These are phyloP conservation scores for Saposhnikovia divaricata DNA, from an alignment of 129 eudicot genomes.

Conservation along the genomic window DNA sequence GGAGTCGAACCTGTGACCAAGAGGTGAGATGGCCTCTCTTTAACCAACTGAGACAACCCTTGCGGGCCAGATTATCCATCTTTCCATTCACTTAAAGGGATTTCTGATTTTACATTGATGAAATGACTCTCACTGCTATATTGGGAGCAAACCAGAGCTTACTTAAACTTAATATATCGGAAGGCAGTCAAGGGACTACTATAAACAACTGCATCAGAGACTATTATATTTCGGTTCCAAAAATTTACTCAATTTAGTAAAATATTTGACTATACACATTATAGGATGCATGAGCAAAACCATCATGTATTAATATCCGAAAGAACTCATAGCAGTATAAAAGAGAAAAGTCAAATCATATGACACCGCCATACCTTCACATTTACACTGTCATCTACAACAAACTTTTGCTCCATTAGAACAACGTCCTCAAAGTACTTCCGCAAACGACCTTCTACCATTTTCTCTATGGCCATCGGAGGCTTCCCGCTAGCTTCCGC, in stretches of 20 bases:
- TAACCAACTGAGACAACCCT: too few relatives aligned
- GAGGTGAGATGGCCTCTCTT: too few relatives aligned
- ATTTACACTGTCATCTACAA: slow-evolving; percentile 51
- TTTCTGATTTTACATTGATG: not conserved
- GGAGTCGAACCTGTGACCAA: too few relatives aligned
- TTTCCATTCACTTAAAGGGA: not conserved
- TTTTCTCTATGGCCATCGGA: slow-evolving; percentile 85
- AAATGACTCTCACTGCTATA: not conserved
- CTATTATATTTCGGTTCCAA: not conserved
- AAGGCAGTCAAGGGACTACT: not conserved
- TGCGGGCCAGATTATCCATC: too few relatives aligned
- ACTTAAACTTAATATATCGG: not conserved
- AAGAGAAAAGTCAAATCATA: not conserved
- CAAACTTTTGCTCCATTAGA: slow-evolving; percentile 90
- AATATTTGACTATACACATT: not conserved
- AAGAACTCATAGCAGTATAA: not conserved
- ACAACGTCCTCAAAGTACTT: slow-evolving; percentile 94
- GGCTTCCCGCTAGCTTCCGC: slow-evolving; percentile 86
- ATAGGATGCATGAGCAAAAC: not conserved
- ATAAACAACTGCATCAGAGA: not conserved
- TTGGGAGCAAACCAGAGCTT: not conserved
- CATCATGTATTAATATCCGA: not conserved
- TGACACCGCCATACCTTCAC: slow-evolving; percentile 46
- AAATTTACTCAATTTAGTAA: not conserved
- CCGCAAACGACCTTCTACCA: slow-evolving; percentile 93